phyloP scores from a whole-genome alignment of 2,329 filamentous ascomycete species.

The Colletotrichum endophyticum region DNA sequence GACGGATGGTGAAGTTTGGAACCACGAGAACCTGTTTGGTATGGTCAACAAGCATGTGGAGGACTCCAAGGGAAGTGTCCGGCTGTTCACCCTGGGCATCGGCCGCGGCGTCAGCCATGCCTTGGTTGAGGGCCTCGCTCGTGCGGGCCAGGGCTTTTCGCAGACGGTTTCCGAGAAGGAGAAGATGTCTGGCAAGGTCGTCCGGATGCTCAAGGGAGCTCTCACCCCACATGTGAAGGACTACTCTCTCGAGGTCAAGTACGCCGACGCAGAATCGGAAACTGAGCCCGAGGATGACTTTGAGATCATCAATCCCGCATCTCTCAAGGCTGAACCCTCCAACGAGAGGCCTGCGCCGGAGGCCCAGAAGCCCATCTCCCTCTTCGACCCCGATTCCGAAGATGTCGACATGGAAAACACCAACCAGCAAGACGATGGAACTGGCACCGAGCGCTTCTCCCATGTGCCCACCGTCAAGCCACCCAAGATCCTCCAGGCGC shows the following conservation, averaged over 20 bases:
- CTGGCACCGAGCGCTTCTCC: slow-evolving; percentile 39
- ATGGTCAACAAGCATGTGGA: slow-evolving; percentile 48
- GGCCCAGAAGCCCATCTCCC: slow-evolving; percentile 54
- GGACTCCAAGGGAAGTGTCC: slow-evolving; percentile 45
- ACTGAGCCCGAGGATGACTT: slow-evolving; percentile 53
- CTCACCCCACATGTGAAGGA: slow-evolving; percentile 70
- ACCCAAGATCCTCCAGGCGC: slow-evolving; percentile 69
- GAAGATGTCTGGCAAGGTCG: slow-evolving; percentile 70
- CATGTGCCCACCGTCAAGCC: slow-evolving; percentile 56
- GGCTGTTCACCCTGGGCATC: slow-evolving; percentile 62
- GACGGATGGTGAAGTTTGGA: slow-evolving; percentile 62
- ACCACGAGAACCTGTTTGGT: slow-evolving; percentile 45
- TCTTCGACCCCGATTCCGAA: slow-evolving; percentile 59
- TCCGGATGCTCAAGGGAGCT: slow-evolving; percentile 77
- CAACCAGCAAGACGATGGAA: slow-evolving; percentile 20
- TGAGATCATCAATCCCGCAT: slow-evolving; percentile 64
- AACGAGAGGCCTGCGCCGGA: not conserved
- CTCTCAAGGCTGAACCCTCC: slow-evolving; percentile 32
- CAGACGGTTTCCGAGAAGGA: slow-evolving; percentile 68
- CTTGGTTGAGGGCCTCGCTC: slow-evolving; percentile 59
- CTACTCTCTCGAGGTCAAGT: slow-evolving; percentile 68
- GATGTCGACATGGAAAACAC: slow-evolving; percentile 30
- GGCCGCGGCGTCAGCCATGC: slow-evolving; percentile 54
- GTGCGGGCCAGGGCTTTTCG: slow-evolving; percentile 60
- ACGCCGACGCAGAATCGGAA: slow-evolving; percentile 33